These are phyloP conservation scores for Dalechampia spathulata DNA, from an alignment of 441 rosid species.

Conservation along the genomic window DNA sequence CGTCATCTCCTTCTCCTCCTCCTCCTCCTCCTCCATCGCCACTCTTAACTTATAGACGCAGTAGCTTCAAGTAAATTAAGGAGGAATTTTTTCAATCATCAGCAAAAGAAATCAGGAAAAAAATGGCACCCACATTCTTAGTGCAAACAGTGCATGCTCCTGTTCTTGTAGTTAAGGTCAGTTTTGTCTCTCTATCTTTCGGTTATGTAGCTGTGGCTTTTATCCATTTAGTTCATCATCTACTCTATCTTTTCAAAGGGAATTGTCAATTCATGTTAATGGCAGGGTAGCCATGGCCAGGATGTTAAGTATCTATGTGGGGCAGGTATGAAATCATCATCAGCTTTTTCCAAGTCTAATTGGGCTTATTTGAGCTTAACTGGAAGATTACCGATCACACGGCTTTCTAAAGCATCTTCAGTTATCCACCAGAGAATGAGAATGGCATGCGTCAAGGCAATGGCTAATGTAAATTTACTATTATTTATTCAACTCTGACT, in stretches of 20 bases:
- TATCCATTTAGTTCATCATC: too few relatives aligned
- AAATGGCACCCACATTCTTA: slow-evolving; percentile 49
- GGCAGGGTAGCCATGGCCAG: slow-evolving; percentile 29
- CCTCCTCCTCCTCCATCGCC: background rate
- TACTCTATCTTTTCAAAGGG: too few relatives aligned
- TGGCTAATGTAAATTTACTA: slow-evolving; percentile 34
- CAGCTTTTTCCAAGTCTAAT: slow-evolving; percentile 13
- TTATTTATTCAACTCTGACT: too few relatives aligned
- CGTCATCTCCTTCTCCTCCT: background rate
- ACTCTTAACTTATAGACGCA: background rate
- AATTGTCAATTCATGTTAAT: too few relatives aligned
- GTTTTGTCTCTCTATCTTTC: too few relatives aligned
- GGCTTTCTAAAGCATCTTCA: slow-evolving; percentile 28
- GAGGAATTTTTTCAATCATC: background rate
- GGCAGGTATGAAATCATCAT: slow-evolving; percentile 17
- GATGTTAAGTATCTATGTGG: slow-evolving; percentile 21
- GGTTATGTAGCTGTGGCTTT: too few relatives aligned
- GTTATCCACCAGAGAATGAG: slow-evolving; percentile 32
- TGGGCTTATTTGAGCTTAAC: slow-evolving; percentile 20
- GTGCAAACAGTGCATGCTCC: slow-evolving; percentile 40
- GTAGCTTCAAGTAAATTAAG: background rate
- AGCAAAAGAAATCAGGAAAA: too few relatives aligned
- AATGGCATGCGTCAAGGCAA: slow-evolving; percentile 42
- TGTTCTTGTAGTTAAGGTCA: slow-evolving; percentile 36
- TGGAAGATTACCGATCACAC: slow-evolving; percentile 26